phyloP scores from a whole-genome alignment of 2,329 filamentous ascomycete species.

The Fusarium sp. region DNA sequence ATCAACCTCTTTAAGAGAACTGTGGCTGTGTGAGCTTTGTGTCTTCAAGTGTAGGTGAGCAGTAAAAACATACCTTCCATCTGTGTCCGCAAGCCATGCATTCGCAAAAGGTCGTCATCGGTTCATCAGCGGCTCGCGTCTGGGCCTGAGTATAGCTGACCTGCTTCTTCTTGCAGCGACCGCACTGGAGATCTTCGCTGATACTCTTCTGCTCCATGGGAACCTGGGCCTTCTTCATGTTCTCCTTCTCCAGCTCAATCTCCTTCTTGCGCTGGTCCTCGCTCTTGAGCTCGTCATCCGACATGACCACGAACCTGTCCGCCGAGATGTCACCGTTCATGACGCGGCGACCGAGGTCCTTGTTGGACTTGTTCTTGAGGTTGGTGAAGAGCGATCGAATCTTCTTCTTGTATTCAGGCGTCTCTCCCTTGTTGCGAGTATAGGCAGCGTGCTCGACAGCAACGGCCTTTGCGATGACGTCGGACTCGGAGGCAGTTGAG shows the following conservation, averaged over 20 bases:
- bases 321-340: slow-evolving; percentile 75
- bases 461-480: slow-evolving; percentile 75
- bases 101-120: slow-evolving; percentile 80
- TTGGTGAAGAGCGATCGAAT: slow-evolving; percentile 94
- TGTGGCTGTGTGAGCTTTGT: slow-evolving; percentile 23
- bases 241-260: slow-evolving; percentile 80
- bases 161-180: slow-evolving; percentile 91
- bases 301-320: slow-evolving; percentile 82
- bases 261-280: slow-evolving; percentile 80
- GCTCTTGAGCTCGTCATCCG: slow-evolving; percentile 88
- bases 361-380: slow-evolving; percentile 90
- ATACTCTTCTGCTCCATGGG: slow-evolving; percentile 91
- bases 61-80: slow-evolving; percentile 68
- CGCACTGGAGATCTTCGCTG: slow-evolving; percentile 84
- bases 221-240: slow-evolving; percentile 97
- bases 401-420: slow-evolving; percentile 80
- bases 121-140: slow-evolving; percentile 94
- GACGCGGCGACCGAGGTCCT: slow-evolving; percentile 76
- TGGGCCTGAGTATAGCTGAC: slow-evolving; percentile 97
- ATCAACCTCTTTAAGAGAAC: slow-evolving; percentile 37
- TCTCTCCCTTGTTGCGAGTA: slow-evolving; percentile 72
- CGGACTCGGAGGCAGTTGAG: slow-evolving; percentile 73
- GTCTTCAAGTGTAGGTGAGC: not conserved
- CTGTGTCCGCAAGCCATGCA: slow-evolving; percentile 73
- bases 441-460: slow-evolving; percentile 85